Evolutionary conservation across 2,329 filamentous ascomycete genomes (phyloP).

Genomic region (Didymosphaeria variabile): DNA sequence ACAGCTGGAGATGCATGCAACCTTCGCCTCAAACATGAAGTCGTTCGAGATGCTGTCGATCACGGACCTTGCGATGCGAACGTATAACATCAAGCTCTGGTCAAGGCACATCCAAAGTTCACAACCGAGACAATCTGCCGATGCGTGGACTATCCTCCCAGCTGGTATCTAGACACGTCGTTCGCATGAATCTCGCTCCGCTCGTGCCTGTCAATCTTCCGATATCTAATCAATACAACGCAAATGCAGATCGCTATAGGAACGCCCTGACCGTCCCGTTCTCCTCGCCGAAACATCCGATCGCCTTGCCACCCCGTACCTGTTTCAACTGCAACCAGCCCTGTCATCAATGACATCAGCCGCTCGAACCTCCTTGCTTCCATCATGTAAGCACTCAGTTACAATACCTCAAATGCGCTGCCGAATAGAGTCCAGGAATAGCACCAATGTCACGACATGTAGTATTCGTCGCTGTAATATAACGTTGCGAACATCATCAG

Average conservation of each 20-base stretch:
- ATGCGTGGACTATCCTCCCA: neutral
- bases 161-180: neutral
- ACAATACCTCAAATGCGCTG: neutral
- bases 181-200: neutral
- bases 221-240: neutral
- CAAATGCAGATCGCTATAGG: neutral
- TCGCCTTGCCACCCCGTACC: neutral
- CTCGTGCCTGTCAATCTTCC: neutral
- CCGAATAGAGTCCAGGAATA: neutral
- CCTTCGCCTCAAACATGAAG: constrained; percentile 3
- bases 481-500: neutral
- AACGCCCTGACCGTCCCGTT: constrained; percentile 1
- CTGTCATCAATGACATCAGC: constrained; percentile 18
- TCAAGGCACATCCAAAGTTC: neutral
- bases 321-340: constrained; percentile 14
- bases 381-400: neutral
- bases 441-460: neutral
- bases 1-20: neutral
- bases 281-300: constrained; percentile 17
- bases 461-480: neutral
- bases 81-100: neutral
- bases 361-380: constrained; percentile 1
- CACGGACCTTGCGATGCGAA: neutral
- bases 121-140: neutral
- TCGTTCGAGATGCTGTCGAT: neutral